These are phyloP conservation scores for Evernia prunastri DNA, from an alignment of 495 filamentous ascomycete genomes.

Conservation along the genomic window DNA sequence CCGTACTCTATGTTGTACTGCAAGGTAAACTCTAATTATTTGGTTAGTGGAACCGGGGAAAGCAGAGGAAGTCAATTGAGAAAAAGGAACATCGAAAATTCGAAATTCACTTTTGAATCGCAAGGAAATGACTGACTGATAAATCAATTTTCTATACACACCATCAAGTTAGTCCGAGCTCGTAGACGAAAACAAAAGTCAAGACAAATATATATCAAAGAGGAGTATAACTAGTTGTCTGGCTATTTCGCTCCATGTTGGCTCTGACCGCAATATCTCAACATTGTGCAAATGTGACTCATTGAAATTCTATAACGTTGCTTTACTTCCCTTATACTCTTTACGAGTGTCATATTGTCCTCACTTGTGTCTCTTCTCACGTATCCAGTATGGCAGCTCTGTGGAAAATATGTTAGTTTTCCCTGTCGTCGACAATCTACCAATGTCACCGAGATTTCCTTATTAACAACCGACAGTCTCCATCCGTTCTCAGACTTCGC, in stretches of 20 bases:
- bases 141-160: too few relatives aligned
- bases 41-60: too few relatives aligned
- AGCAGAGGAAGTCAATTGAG: too few relatives aligned
- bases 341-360: neutral
- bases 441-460: neutral
- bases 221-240: neutral
- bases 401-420: neutral
- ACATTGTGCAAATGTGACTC: neutral
- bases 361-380: neutral
- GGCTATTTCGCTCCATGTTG: neutral
- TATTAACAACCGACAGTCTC: neutral
- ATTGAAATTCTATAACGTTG: neutral
- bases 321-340: neutral
- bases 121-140: neutral
- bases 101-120: neutral
- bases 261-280: neutral
- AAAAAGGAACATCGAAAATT: too few relatives aligned
- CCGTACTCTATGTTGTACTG: too few relatives aligned
- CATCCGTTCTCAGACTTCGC: neutral
- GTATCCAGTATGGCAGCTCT: conserved; percentile 8
- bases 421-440: neutral
- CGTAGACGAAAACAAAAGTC: too few relatives aligned
- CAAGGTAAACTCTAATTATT: too few relatives aligned
- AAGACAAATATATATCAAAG: too few relatives aligned
- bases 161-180: too few relatives aligned